These are phyloP conservation scores for Eleusine coracana DNA, from an alignment of 176 grass and related monocot species.

Conservation along the genomic window DNA sequence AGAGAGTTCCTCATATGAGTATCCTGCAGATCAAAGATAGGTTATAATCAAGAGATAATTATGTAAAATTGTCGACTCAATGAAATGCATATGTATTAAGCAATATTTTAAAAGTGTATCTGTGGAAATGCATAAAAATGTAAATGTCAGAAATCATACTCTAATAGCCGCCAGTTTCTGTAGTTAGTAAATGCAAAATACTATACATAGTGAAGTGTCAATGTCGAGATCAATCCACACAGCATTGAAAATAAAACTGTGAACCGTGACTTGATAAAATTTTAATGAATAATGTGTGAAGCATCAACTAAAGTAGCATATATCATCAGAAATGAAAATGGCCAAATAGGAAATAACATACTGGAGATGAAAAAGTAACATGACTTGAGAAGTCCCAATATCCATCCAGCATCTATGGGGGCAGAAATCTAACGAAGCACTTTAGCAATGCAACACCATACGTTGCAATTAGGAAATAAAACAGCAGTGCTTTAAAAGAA, in stretches of 20 bases:
- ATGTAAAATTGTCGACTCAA: conserved; percentile 1
- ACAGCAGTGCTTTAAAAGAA: no score
- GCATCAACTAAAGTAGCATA: neutral
- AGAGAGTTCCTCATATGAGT: conserved; percentile 90
- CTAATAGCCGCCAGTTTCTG: neutral
- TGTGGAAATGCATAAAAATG: neutral
- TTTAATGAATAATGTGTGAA: neutral
- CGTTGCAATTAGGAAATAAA: no score
- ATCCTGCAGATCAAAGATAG: conserved; percentile 60
- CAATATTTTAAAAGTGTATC: neutral
- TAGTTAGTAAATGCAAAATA: conserved; percentile 12
- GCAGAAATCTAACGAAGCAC: neutral
- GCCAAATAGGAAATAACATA: neutral
- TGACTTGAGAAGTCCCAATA: neutral
- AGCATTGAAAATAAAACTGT: neutral
- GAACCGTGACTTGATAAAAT: neutral
- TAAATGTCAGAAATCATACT: neutral
- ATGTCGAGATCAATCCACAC: neutral
- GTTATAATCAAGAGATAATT: conserved; percentile 11
- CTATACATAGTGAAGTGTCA: neutral
- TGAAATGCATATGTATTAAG: neutral
- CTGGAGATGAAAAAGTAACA: neutral
- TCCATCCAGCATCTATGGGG: neutral
- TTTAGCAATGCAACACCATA: neutral
- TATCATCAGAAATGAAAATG: neutral